Conservation (phyloP, 2,329 filamentous ascomycete genomes). For the Teratosphaeriaceae sp. region DNA sequence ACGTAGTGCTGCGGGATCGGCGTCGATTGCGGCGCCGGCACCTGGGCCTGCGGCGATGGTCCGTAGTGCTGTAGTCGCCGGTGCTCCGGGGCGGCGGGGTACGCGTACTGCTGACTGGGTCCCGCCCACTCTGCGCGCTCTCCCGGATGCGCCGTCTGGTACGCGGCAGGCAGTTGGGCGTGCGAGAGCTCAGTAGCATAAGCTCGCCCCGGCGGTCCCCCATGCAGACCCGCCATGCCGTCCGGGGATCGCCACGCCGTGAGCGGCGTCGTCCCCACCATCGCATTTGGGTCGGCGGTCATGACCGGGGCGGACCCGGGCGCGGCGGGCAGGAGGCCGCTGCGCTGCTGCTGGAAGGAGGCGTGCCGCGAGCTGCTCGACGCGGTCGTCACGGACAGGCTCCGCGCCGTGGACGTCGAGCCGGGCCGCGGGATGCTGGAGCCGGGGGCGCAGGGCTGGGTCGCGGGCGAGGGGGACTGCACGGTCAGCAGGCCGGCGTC, state of each 20-base stretch:
- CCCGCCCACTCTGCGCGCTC: slow-evolving; percentile 19
- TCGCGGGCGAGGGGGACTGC: slow-evolving; percentile 20
- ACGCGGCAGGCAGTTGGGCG: slow-evolving; percentile 10
- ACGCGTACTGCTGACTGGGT: slow-evolving; percentile 18
- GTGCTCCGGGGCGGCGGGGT: slow-evolving; percentile 3
- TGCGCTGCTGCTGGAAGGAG: slow-evolving; percentile 23
- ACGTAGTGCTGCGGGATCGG: slow-evolving; percentile 5
- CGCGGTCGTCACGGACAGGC: slow-evolving; percentile 17
- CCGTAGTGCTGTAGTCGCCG: slow-evolving; percentile 5
- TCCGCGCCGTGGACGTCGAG: slow-evolving; percentile 22
- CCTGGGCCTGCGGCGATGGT: background rate
- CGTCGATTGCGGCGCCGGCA: background rate
- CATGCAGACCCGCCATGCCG: slow-evolving; percentile 13
- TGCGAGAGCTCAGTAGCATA: slow-evolving; percentile 6
- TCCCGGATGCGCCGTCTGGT: slow-evolving; percentile 9
- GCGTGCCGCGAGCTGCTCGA: slow-evolving; percentile 18
- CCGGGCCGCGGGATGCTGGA: slow-evolving; percentile 20
- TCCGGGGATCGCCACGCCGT: slow-evolving; percentile 27
- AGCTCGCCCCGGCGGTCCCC: background rate
- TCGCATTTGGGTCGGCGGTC: slow-evolving; percentile 12
- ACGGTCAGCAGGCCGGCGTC: slow-evolving; percentile 16
- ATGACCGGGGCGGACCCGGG: slow-evolving; percentile 12
- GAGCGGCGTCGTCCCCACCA: slow-evolving; percentile 14
- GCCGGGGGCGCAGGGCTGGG: slow-evolving; percentile 12
- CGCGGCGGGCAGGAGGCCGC: slow-evolving; percentile 13